Percentiles rank a stretch among this genome's conserved stretches.
phyloP scores from a whole-genome alignment of 2,329 filamentous ascomycete species.

The Fusarium abutilonis region DNA sequence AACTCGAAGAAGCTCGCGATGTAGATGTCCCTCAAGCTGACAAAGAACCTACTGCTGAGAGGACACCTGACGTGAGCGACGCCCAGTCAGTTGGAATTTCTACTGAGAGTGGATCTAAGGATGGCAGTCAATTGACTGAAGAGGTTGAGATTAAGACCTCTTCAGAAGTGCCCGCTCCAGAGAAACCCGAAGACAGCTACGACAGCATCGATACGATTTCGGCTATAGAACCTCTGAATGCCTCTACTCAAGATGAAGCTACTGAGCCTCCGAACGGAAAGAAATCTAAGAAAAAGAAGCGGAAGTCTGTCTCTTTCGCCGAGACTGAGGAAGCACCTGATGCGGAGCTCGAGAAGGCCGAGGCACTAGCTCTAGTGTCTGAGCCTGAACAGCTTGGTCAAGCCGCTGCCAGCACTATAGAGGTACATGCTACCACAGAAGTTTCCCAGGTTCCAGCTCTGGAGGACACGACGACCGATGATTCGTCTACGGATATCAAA shows the following conservation, averaged over 20 bases:
- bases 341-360: slow-evolving; percentile 13
- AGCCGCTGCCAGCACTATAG: background rate
- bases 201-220: background rate
- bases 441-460: background rate
- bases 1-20: slow-evolving; percentile 6
- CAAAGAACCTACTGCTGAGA: background rate
- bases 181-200: background rate
- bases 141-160: background rate
- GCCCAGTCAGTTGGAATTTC: background rate
- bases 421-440: slow-evolving; percentile 29
- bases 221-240: slow-evolving; percentile 9
- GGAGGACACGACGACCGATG: background rate
- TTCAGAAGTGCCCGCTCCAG: background rate
- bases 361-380: slow-evolving; percentile 10
- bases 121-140: slow-evolving; percentile 2
- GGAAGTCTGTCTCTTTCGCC: slow-evolving; percentile 37
- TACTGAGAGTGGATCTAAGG: slow-evolving; percentile 1
- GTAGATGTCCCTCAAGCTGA: background rate
- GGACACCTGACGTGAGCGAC: background rate
- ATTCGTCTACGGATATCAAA: slow-evolving; percentile 7
- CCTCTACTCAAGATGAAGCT: slow-evolving; percentile 33
- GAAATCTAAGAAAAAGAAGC: slow-evolving; percentile 47
- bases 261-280: slow-evolving; percentile 30
- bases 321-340: slow-evolving; percentile 26
- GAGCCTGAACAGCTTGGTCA: slow-evolving; percentile 23